Percentiles rank a stretch among this genome's conserved stretches.
phyloP scores from a whole-genome alignment of 2,329 filamentous ascomycete genomes.

The Colletotrichum sp. region DNA sequence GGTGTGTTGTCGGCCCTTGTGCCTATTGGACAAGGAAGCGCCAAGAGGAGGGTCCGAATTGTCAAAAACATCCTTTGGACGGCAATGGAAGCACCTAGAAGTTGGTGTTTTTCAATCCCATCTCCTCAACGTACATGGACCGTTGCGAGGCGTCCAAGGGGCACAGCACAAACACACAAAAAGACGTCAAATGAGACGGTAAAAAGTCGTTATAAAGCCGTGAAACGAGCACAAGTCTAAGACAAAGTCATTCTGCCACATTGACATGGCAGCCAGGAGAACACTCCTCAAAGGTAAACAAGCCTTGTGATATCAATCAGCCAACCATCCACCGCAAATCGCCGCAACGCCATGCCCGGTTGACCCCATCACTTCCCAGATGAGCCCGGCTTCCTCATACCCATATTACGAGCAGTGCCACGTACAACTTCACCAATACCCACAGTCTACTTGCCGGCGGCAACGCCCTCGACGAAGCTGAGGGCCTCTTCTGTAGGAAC shows the following conservation, averaged over 20 bases:
- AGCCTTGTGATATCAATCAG: constrained; percentile 17
- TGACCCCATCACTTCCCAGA: neutral
- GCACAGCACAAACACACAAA: neutral
- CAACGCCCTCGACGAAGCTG: constrained; percentile 90
- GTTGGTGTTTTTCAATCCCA: neutral
- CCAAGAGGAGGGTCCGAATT: neutral
- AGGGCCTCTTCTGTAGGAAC: constrained; percentile 87
- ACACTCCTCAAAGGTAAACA: neutral
- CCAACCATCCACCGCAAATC: constrained; percentile 10
- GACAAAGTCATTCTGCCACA: neutral
- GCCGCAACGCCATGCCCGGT: constrained; percentile 18
- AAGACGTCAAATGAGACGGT: neutral
- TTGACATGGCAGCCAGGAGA: neutral
- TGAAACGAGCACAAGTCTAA: neutral
- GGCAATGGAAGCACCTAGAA: neutral
- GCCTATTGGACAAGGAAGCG: neutral
- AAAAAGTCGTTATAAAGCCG: constrained; percentile 1
- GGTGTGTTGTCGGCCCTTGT: neutral
- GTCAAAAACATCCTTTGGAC: neutral
- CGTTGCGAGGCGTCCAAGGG: neutral
- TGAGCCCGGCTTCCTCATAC: neutral
- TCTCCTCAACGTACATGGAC: neutral
- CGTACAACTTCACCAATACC: neutral
- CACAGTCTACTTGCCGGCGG: constrained; percentile 13
- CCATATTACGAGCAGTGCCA: neutral